Conservation (phyloP, 78 protist species). For the Fonticula alba region DNA sequence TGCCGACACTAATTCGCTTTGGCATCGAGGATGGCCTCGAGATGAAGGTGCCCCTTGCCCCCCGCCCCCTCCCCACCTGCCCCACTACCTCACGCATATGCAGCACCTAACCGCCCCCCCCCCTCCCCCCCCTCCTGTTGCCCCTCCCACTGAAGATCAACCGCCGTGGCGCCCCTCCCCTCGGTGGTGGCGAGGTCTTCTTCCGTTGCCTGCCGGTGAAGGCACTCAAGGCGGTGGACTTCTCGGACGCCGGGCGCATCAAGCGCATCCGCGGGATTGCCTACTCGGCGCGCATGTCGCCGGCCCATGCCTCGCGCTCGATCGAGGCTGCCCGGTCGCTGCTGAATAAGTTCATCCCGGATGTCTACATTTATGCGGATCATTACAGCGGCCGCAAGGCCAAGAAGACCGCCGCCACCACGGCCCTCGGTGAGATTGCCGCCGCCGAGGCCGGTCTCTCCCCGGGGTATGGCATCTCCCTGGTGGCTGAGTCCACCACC, state of each 20-base stretch:
- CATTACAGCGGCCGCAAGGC: conserved; percentile 52
- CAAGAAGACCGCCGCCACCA: conserved; percentile 20
- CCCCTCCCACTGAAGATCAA: too few species aligned
- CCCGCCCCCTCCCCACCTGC: neutral
- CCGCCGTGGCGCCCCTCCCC: conserved; percentile 71
- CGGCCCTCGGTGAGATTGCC: too few species aligned
- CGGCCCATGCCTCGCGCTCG: conserved; percentile 48
- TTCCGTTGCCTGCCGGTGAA: conserved; percentile 48
- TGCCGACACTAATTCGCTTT: conserved; percentile 55
- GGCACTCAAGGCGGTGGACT: conserved; percentile 34
- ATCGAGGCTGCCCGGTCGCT: conserved; percentile 48
- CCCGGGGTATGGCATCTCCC: conserved; percentile 63
- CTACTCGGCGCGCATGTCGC: conserved; percentile 53
- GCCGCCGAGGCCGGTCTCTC: conserved; percentile 5
- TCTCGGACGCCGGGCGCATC: conserved; percentile 52
- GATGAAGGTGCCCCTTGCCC: conserved; percentile 14
- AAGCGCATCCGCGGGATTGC: conserved; percentile 70
- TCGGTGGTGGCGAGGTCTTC: conserved; percentile 79
- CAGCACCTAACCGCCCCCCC: too few species aligned
- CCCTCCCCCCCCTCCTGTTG: too few species aligned
- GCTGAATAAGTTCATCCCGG: conserved; percentile 54
- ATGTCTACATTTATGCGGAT: conserved; percentile 79
- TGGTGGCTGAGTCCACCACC: conserved; percentile 70
- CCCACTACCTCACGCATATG: neutral
- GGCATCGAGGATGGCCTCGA: conserved; percentile 60